Conservation (phyloP, 176 grass and related monocot genomes). For the Rhynchospora pubera region DNA sequence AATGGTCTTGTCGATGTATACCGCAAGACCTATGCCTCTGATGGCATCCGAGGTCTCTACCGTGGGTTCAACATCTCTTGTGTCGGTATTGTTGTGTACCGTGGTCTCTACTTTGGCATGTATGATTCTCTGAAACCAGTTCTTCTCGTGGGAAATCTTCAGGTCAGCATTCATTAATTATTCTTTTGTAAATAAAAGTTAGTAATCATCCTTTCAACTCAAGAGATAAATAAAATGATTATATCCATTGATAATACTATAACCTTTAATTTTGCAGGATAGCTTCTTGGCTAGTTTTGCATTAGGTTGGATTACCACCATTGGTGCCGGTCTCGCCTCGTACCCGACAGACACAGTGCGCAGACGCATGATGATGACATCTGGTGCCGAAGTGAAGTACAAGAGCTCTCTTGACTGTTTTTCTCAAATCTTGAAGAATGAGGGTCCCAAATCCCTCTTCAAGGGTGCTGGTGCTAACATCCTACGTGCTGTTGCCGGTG, state of each 20-base stretch:
- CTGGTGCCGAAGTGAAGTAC: conserved; percentile 91
- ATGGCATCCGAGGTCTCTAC: conserved; percentile 89
- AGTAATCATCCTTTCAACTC: background rate
- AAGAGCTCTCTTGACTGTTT: conserved; percentile 83
- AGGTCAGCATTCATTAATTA: conserved; percentile 29
- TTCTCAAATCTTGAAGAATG: conserved; percentile 69
- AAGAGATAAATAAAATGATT: background rate
- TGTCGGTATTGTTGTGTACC: conserved; percentile 94
- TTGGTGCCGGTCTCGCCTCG: conserved; percentile 77
- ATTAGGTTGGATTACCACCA: conserved; percentile 84
- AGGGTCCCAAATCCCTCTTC: conserved; percentile 79
- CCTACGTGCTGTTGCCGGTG: conserved; percentile 85
- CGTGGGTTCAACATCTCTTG: conserved; percentile 94
- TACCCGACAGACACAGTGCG: conserved; percentile 90
- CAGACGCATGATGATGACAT: conserved; percentile 99
- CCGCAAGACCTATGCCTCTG: conserved; percentile 64
- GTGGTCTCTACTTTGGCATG: conserved; percentile 88
- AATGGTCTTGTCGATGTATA: conserved; percentile 93
- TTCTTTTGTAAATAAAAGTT: background rate
- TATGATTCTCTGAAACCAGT: conserved; percentile 92
- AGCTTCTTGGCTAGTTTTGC: conserved; percentile 89
- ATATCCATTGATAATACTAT: background rate
- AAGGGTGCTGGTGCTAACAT: conserved; percentile 98
- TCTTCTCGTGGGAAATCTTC: conserved; percentile 60
- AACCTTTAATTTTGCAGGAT: conserved; percentile 39